phyloP scores from a whole-genome alignment of 192 early-diverging fungal species.

The Allomyces javanicus region DNA sequence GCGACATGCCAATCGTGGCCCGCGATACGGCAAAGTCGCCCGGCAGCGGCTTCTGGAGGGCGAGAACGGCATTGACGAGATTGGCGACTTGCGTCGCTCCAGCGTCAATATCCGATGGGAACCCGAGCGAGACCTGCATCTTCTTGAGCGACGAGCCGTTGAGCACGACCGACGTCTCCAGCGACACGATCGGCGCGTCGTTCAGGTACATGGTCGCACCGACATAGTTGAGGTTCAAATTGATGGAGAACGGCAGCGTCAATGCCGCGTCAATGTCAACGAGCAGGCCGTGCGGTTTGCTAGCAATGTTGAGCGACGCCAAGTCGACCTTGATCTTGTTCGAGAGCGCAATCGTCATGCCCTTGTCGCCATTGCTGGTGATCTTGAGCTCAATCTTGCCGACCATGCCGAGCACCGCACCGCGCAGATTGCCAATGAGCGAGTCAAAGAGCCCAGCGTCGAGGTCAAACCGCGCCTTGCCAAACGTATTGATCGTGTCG shows the following conservation, averaged over 20 bases:
- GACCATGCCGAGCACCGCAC: not conserved
- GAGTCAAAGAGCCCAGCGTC: not conserved
- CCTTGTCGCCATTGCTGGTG: not conserved
- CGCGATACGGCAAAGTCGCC: not conserved
- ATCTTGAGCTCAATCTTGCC: not conserved
- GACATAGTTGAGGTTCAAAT: not conserved
- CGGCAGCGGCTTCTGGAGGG: not conserved
- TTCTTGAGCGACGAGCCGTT: not conserved
- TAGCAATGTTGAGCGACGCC: not conserved
- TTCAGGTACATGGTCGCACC: not conserved
- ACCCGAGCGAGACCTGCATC: not conserved
- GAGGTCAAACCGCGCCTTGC: not conserved
- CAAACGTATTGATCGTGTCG: not conserved
- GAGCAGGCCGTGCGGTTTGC: not conserved
- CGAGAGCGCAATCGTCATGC: not conserved
- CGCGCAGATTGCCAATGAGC: not conserved
- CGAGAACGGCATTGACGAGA: not conserved
- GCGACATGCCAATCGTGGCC: not conserved
- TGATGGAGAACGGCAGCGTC: not conserved
- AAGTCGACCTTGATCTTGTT: not conserved
- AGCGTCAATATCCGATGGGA: not conserved
- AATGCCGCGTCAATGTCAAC: not conserved
- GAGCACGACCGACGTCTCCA: not conserved
- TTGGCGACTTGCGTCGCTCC: not conserved
- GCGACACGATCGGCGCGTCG: not conserved